These are phyloP conservation scores for Cucumis variabilis DNA, from an alignment of 331 rosid species.

Conservation along the genomic window DNA sequence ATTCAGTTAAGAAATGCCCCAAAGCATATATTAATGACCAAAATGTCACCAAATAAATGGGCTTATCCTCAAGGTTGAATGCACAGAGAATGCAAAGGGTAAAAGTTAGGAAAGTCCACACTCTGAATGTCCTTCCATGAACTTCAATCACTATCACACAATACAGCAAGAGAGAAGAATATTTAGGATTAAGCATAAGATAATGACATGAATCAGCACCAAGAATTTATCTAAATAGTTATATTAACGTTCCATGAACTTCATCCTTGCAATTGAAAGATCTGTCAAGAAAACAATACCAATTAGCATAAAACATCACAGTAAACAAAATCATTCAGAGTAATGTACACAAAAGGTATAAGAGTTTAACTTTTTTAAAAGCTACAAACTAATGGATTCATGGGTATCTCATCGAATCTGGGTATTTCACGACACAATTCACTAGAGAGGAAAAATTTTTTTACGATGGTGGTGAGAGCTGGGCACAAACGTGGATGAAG, in stretches of 20 bases:
- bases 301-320: no score
- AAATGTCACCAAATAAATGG: slow-evolving; percentile 83
- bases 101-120: slow-evolving; percentile 93
- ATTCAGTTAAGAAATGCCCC: slow-evolving; percentile 87
- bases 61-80: slow-evolving; percentile 91
- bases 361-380: no score
- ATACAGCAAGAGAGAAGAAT: slow-evolving; percentile 12
- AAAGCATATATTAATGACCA: slow-evolving; percentile 86
- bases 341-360: no score
- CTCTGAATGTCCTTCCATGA: slow-evolving; percentile 97
- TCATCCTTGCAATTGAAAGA: no score
- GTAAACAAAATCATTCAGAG: no score
- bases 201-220: neutral
- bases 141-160: slow-evolving; percentile 78
- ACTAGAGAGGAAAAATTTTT: no score
- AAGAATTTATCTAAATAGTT: neutral
- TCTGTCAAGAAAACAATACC: no score
- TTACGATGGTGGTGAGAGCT: no score
- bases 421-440: no score
- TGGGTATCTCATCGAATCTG: no score
- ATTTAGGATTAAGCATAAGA: neutral
- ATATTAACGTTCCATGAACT: neutral
- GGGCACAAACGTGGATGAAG: no score
- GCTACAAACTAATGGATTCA: no score
- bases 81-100: slow-evolving; percentile 95